Evolutionary conservation across 1,139 yeast species (phyloP).

Genomic region (Zhuliangozyma blackwelliae): DNA sequence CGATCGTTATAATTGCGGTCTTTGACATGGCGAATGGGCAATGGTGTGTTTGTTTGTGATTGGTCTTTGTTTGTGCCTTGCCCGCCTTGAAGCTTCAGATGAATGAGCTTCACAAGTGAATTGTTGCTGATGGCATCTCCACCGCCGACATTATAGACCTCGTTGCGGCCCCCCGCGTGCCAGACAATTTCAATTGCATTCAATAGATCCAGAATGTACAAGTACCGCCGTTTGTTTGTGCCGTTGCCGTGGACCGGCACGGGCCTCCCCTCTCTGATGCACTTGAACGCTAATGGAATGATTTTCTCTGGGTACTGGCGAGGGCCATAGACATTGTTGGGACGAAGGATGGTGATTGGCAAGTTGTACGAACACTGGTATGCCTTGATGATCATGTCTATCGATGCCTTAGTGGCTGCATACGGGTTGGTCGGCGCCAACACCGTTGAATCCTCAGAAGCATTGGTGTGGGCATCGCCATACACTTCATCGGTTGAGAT

Average conservation of each 20-base stretch:
- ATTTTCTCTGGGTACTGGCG: constrained; percentile 56
- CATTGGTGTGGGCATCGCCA: constrained; percentile 35
- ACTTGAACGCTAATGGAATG: constrained; percentile 31
- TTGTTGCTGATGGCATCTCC: constrained; percentile 42
- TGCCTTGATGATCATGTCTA: constrained; percentile 48
- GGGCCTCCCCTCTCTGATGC: constrained; percentile 14
- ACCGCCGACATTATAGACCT: constrained; percentile 47
- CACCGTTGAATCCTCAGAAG: constrained; percentile 21
- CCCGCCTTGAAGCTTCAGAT: constrained; percentile 5
- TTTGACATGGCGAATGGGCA: constrained; percentile 25
- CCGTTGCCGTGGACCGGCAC: constrained; percentile 50
- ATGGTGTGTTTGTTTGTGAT: constrained; percentile 2
- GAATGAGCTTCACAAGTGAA: constrained; percentile 24
- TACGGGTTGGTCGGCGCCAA: constrained; percentile 57
- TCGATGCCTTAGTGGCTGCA: constrained; percentile 56
- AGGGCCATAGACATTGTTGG: constrained; percentile 57
- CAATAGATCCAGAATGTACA: constrained; percentile 48
- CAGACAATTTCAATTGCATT: constrained; percentile 37
- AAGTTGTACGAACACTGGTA: constrained; percentile 42
- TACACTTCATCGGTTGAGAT: constrained; percentile 63
- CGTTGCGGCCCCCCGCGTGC: constrained; percentile 12
- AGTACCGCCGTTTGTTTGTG: constrained; percentile 38
- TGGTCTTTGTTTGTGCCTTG: constrained; percentile 2
- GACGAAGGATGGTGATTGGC: constrained; percentile 42
- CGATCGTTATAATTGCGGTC: constrained; percentile 53